Base-by-base conservation (phyloP, 768 basidiomycete genomes). In the Tricholoma sp. region DNA sequence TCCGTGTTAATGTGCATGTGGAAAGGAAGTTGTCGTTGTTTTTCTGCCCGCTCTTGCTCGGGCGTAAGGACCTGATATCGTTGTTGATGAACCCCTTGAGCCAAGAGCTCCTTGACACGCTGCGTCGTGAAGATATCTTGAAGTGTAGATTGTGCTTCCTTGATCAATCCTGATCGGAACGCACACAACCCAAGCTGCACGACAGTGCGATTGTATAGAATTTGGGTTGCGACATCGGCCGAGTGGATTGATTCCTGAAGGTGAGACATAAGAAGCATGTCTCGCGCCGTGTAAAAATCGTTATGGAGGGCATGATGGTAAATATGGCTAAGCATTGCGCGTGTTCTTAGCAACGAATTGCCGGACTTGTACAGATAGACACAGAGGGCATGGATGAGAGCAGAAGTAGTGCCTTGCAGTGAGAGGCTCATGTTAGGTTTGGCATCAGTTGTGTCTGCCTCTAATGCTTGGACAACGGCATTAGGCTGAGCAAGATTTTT, bases 1-100 rank as follows among this genome's bases (percentile, higher is more conserved):
- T 98, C 97, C 12, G 97, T 93, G 76, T 98, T 99, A 74, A 98
- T 94, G 72, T 99, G 97, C 89, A 98, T 91, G 72, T 99, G 97
- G 87, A 98, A 99, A 29, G 97, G 97, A 20, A 99, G 80, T 64
- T 98, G 93, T 33, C 97, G 84, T 61, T 94, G 88, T 62, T 94
- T 91, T 71, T 99, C 97, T 2, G 94, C 86, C 67, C 94, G 91
- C 70, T 99, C 97, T 73, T 99, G 97, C 71, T 99, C 97, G 1
- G 93, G 93, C 11, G 89, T 84, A 56, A 95, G 75, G 8, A 84
- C 81, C 63, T 91, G 89, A 78, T 86, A 96, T 33, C 94, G 84
- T 64, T 93, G 91, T 65, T 91, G 89, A 69, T 98, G 96, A 3
- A 96, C 89, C 31, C 95, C 94, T 69, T 99, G 97, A 0, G 96